Base-by-base conservation (phyloP, 306 rosid genomes). In the Sicyos edulis region DNA sequence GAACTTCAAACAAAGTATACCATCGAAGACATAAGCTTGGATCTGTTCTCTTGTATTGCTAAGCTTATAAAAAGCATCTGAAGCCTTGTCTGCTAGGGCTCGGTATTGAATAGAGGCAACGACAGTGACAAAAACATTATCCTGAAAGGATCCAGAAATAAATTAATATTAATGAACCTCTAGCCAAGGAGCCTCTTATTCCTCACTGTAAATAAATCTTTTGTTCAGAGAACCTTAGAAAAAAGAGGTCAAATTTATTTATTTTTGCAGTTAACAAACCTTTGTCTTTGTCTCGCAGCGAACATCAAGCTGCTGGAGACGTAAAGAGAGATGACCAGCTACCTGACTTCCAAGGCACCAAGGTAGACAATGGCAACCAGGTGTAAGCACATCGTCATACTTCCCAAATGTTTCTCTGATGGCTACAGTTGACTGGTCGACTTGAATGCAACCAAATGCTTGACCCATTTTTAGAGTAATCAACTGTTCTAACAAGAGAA, bases 241-340 rank as follows among this genome's bases (percentile, higher is more conserved):
- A 26, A 50, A 32, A 40, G 15, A 20, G 74, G 37, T 57, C 20
- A 10, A 51, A 69, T 69, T 20, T 20, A 21, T 49, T 15, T 50
- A 24, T 15, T 24, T 7, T 69, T 52, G 22, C 21, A 50, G 45
- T 20, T 49, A 51, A 82, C 77, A 40, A 57, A 85, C 86, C 88
- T 85, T 85, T 3, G 86, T 85, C 77, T 85, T 85, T 17, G 88
- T 85, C 74, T 85, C 88, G 69, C 88, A 85, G 10, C 84, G 88
- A 60, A 85, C 88, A 56, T 85, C 88, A 78, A 85, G 79, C 75
- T 85, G 88, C 84, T 85, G 86, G n/a, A 85, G 72, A 63, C 88
- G 88, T 59, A 85, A 76, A 11, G 86, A 75, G 24, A 85, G 84
- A 37, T 82, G 79, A 69, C 88, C 88, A 50, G 86, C 88, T 72